These are phyloP conservation scores for Podaxis pistillaris DNA, from an alignment of 768 basidiomycete genomes.

Conservation along the genomic window DNA sequence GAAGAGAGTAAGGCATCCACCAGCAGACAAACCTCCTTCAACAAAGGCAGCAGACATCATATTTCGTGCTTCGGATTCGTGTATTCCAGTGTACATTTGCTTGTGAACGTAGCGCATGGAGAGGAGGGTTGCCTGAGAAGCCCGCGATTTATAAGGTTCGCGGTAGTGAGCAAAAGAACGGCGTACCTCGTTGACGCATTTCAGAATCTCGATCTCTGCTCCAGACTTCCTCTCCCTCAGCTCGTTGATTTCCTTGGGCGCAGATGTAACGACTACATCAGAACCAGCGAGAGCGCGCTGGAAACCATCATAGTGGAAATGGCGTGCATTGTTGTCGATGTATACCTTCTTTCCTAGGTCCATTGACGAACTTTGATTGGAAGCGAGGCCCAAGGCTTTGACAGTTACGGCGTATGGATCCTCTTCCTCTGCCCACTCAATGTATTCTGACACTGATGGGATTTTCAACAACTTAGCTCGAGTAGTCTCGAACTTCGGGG, in stretches of 20 bases:
- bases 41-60: constrained; percentile 57
- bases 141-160: background rate
- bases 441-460: constrained; percentile 43
- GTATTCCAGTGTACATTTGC: constrained; percentile 67
- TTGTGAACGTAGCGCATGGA: constrained; percentile 66
- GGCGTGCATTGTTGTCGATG: constrained; percentile 58
- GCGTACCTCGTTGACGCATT: constrained; percentile 76
- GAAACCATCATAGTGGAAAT: constrained; percentile 67
- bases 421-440: constrained; percentile 67
- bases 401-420: constrained; percentile 59
- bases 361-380: background rate
- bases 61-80: constrained; percentile 64
- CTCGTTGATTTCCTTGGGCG: constrained; percentile 52
- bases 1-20: constrained; percentile 69
- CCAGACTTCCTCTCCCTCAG: constrained; percentile 74
- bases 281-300: constrained; percentile 37
- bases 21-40: constrained; percentile 55
- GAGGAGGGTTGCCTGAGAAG: constrained; percentile 66
- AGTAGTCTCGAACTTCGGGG: constrained; percentile 74
- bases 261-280: constrained; percentile 36
- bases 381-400: constrained; percentile 23
- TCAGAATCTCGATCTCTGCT: constrained; percentile 68
- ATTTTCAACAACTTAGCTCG: constrained; percentile 63
- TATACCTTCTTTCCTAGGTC: constrained; percentile 40
- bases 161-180: background rate